Evolutionary conservation across 108 stramenopile species (phyloP).

Genomic region (Pelagomonas calceolata): DNA sequence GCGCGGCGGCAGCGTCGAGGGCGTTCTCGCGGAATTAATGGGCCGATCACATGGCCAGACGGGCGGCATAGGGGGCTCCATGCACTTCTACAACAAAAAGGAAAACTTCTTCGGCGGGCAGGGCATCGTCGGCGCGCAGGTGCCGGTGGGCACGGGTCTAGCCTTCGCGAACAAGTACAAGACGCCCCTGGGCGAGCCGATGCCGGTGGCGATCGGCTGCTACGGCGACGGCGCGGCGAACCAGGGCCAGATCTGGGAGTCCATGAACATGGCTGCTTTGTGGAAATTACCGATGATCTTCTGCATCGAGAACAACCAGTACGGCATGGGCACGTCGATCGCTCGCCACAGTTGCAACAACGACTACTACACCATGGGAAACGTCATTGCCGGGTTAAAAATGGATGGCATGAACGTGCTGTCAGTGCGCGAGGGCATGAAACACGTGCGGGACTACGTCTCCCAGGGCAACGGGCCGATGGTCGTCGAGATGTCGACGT

Average conservation of each 20-base stretch:
- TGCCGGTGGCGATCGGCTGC: conserved; percentile 91
- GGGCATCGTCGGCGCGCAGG: conserved; percentile 98
- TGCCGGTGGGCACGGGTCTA: conserved; percentile 91
- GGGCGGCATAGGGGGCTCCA: conserved; percentile 94
- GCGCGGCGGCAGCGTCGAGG: conserved; percentile 74
- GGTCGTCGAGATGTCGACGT: conserved; percentile 95
- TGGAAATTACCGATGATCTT: conserved; percentile 98
- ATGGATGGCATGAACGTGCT: conserved; percentile 99
- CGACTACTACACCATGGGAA: conserved; percentile 99
- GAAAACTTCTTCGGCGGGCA: conserved; percentile 95
- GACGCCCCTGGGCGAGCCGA: conserved; percentile 72
- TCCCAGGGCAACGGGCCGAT: conserved; percentile 88
- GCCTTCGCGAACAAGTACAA: conserved; percentile 97
- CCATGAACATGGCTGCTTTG: conserved; percentile 82
- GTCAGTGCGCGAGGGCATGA: conserved; percentile 87
- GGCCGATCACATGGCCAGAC: conserved; percentile 61
- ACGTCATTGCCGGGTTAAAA: conserved; percentile 83
- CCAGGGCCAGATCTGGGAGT: conserved; percentile 99
- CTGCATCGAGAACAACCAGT: conserved; percentile 99
- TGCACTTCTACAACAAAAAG: conserved; percentile 99
- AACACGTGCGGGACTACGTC: conserved; percentile 87
- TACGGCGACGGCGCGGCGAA: conserved; percentile 99
- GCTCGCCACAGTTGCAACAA: conserved; percentile 83
- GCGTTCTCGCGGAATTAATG: conserved; percentile 76
- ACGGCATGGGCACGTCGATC: conserved; percentile 98